These are phyloP conservation scores for Salvia hispanica DNA, from an alignment of 257 asterid species.

Conservation along the genomic window DNA sequence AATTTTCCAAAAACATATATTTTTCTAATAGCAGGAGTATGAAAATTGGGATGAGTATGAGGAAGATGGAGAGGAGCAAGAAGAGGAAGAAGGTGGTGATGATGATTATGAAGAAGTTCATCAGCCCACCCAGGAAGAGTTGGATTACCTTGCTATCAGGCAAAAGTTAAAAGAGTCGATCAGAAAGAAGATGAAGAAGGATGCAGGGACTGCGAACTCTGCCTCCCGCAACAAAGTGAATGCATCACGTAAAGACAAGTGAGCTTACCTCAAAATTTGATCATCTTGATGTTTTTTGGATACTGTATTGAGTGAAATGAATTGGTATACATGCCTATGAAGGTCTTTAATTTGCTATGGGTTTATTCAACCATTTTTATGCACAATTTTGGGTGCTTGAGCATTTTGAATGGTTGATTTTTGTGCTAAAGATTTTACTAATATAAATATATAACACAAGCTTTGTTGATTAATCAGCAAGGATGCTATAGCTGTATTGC, in stretches of 20 bases:
- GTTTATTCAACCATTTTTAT: background rate
- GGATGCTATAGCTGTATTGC: background rate
- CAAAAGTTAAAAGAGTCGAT: constrained; percentile 63
- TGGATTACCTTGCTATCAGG: constrained; percentile 75
- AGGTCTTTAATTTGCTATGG: background rate
- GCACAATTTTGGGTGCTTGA: background rate
- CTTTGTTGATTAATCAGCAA: background rate
- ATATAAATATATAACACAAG: background rate
- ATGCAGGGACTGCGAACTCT: constrained; percentile 50
- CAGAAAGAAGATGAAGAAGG: constrained; percentile 73
- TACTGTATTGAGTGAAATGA: background rate
- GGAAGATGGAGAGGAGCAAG: constrained; percentile 53
- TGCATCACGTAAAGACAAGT: constrained; percentile 58
- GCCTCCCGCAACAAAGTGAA: constrained; percentile 48
- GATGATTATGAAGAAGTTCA: constrained; percentile 56
- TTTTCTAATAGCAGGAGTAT: constrained; percentile 51
- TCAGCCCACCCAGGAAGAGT: constrained; percentile 68
- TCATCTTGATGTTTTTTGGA: background rate
- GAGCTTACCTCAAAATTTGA: constrained; percentile 37
- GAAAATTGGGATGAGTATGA: constrained; percentile 83
- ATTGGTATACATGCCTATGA: background rate
- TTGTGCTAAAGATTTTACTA: background rate
- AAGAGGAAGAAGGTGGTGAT: constrained; percentile 55
- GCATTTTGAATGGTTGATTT: background rate
- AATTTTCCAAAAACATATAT: background rate